Evolutionary conservation across 202 grass and related monocot species (phyloP), one percentile per base, ranked within the genome.

Genomic region (Zizania palustris): DNA sequence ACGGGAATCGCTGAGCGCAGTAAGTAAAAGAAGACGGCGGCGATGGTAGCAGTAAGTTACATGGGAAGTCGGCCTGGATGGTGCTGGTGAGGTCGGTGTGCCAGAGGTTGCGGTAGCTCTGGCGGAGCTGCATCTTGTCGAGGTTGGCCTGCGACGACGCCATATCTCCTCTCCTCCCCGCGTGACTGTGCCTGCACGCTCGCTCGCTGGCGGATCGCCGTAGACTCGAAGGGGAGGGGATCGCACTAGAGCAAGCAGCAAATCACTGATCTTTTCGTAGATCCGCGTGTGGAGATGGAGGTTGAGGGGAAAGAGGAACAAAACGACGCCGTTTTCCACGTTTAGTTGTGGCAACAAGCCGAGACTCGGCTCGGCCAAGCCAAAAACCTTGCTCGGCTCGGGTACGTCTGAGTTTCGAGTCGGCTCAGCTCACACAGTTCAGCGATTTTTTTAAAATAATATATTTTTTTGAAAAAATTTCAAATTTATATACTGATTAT

Each of bases 51-150:
- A 57, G 34, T 11, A 14, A 6, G 28, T 48, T 40, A 93, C 91
- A 93, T 38, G 91, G 91, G 71, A 69, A 85, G 56, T 93, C 91
- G 65, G 78, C 82, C 82, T 70, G 55, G 35, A 93, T 85, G 72
- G 91, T 69, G 87, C 80, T 85, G 14, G 56, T 83, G 78, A 93
- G 85, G 40, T 93, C 87, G 45, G 87, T 77, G 75, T 93, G 87
- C 87, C 87, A 93, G 61, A 93, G 61, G 78, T 93, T 93, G 66
- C 87, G 84, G 82, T 93, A 93, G 84, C 81, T 81, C 87, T 90
- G 87, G 60, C 87, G 91, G 45, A 85, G 84, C 65, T 93, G 84
- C 91, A 90, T 88, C 91, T 93, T 93, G 56, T 93, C 85, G 65
- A 90, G 15, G 62, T 77, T 73, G 21, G 64, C 84, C 91, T 83